Percentiles rank a stretch among this genome's conserved stretches.
These are phyloP conservation scores for Avena eriantha DNA, from an alignment of 176 grass and related monocot genomes.

Conservation along the genomic window DNA sequence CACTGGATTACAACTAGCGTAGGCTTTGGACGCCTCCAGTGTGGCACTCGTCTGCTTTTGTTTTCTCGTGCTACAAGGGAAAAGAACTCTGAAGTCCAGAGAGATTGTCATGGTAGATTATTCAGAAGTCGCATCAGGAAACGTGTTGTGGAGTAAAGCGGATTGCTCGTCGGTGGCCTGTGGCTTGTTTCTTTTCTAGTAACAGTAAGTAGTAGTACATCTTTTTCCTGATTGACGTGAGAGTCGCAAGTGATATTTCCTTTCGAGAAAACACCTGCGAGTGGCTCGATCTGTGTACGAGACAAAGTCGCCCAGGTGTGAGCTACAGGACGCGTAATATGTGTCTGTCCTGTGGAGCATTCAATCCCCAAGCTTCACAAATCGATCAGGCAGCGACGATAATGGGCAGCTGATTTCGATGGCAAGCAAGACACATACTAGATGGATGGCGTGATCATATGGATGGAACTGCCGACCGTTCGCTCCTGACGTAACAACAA, in stretches of 20 bases:
- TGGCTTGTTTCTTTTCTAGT: not conserved
- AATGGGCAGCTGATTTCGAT: constrained; percentile 30
- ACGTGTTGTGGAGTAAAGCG: not conserved
- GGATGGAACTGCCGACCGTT: constrained; percentile 36
- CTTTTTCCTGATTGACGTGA: not conserved
- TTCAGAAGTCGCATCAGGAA: constrained; percentile 24
- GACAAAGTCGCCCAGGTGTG: constrained; percentile 1
- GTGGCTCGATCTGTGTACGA: not conserved
- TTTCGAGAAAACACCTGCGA: constrained; percentile 8
- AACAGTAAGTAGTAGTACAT: too few relatives aligned
- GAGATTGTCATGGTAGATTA: constrained; percentile 5
- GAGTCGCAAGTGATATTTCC: constrained; percentile 6
- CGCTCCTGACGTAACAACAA: constrained; percentile 49
- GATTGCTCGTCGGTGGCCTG: not conserved
- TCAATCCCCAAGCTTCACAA: not conserved
- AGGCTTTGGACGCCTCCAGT: constrained; percentile 41
- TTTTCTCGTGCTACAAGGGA: not conserved
- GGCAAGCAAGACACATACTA: constrained; percentile 34
- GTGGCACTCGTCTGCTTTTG: constrained; percentile 8
- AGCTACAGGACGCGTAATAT: not conserved
- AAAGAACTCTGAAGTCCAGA: not conserved
- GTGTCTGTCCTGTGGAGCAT: not conserved
- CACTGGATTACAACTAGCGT: constrained; percentile 30
- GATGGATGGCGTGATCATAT: constrained; percentile 21
- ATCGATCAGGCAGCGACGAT: not conserved